Evolutionary conservation across 2,329 filamentous ascomycete genomes (phyloP), one percentile per base, ranked within the genome.

Genomic region (Fusarium palustre): DNA sequence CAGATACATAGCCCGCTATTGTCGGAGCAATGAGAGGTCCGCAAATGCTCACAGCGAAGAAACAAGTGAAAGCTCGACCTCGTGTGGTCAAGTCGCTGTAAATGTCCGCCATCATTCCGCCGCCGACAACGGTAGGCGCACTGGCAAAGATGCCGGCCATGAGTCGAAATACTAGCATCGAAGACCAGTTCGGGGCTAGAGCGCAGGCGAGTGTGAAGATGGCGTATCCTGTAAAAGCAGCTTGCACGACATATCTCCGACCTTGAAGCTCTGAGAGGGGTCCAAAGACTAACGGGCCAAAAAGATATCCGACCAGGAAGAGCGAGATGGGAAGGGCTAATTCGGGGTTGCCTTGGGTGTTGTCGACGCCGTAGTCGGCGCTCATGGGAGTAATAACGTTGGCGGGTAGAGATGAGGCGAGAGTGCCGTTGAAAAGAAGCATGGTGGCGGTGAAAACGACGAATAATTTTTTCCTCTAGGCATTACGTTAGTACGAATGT

Each of bases 71-170:
- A 0, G 81, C 82, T 30, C 79, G 75, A 8, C 76, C 76, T 36
- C 80, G 64, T 0, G 63, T 55, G 8, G 59, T 59, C 3, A 72
- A 66, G 50, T 84, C 79, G 7, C 71, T 68, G 56, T 82, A 84
- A 18, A 84, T 72, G 64, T 85, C 83, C 2, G 81, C 80, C 65
- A 80, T 83, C 0, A 84, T 66, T 3, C 85, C 82, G 0, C 81
- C 81, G 1, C 81, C 75, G 6, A 84, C 78, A 0, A 82, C 79
- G 43, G 80, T 79, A 0, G 83, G 81, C 1, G 80, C 78, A 4
- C 80, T 78, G 0, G 78, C 82, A 42, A 75, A 76, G 3, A 79
- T 75, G 0, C 83, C 82, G 16, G 76, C 76, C 2, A 84, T 57
- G 0, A 83, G 75, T 0, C 83, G 79, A 54, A 85, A 84, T 5